A percentile compares a stretch with the other conserved stretches of the same genome.
phyloP scores from a whole-genome alignment of 192 early-diverging fungal genomes.

The Linnemannia exigua region DNA sequence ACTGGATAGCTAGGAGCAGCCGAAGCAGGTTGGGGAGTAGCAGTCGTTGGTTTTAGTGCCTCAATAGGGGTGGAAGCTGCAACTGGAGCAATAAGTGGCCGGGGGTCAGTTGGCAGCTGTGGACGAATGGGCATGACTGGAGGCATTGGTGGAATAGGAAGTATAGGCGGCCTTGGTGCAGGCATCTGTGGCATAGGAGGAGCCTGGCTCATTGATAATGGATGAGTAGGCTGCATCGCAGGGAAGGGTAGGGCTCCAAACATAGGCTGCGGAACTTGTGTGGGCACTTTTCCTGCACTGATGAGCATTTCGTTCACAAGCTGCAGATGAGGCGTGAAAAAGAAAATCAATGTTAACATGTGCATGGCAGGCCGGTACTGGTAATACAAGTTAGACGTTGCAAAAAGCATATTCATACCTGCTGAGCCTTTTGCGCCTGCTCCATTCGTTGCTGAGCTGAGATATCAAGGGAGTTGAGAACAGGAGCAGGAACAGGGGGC shows the following conservation, averaged over 20 bases:
- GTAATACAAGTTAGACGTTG: too few relatives aligned
- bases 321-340: not conserved
- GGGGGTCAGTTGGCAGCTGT: not conserved
- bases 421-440: conserved; percentile 39
- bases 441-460: conserved; percentile 40
- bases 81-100: not conserved
- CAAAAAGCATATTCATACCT: conserved; percentile 7
- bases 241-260: not conserved
- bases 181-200: not conserved
- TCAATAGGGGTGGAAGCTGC: not conserved
- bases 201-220: not conserved
- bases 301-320: conserved; percentile 36
- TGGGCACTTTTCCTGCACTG: conserved; percentile 14
- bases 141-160: not conserved
- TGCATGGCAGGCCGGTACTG: not conserved
- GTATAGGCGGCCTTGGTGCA: conserved; percentile 1
- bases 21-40: not conserved
- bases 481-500: not conserved
- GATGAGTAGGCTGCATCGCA: not conserved
- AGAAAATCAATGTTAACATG: not conserved
- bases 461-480: not conserved
- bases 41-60: not conserved
- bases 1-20: not conserved
- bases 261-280: not conserved
- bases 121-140: not conserved